Evolutionary conservation across 345 rosid species (phyloP).

Genomic region (Boechera stricta): DNA sequence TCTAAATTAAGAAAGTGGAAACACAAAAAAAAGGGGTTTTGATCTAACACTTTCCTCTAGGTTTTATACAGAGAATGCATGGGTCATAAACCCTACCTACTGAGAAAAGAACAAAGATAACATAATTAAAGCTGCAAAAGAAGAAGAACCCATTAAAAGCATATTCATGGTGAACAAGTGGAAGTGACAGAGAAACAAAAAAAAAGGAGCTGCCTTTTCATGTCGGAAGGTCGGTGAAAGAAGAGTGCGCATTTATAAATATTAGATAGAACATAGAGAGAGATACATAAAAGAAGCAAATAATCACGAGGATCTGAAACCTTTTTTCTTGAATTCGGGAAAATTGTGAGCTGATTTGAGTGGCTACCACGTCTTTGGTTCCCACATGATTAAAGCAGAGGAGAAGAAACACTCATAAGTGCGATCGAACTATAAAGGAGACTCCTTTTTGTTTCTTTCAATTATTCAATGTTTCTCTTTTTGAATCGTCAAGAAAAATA

Average conservation of each 20-base stretch:
- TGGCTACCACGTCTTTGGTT: conserved; percentile 20
- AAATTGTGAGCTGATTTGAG: not conserved
- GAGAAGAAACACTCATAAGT: conserved; percentile 13
- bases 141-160: conserved; percentile 39
- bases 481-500: too few species aligned
- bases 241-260: conserved; percentile 39
- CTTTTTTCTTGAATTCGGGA: not conserved
- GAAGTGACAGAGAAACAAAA: conserved; percentile 31
- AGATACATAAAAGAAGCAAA: not conserved
- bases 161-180: conserved; percentile 42
- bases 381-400: conserved; percentile 25
- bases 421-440: not conserved
- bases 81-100: conserved; percentile 34
- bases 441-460: conserved; percentile 6
- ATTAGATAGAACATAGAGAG: not conserved
- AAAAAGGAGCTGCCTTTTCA: conserved; percentile 39
- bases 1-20: conserved; percentile 28
- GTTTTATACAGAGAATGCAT: conserved; percentile 26
- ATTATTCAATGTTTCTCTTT: not conserved
- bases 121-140: conserved; percentile 36
- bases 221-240: conserved; percentile 47
- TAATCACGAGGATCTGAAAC: not conserved
- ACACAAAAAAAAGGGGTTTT: not conserved
- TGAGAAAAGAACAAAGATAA: conserved; percentile 18
- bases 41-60: conserved; percentile 8